Conservation (phyloP, 306 rosid species). For the Fagus sylvatica region DNA sequence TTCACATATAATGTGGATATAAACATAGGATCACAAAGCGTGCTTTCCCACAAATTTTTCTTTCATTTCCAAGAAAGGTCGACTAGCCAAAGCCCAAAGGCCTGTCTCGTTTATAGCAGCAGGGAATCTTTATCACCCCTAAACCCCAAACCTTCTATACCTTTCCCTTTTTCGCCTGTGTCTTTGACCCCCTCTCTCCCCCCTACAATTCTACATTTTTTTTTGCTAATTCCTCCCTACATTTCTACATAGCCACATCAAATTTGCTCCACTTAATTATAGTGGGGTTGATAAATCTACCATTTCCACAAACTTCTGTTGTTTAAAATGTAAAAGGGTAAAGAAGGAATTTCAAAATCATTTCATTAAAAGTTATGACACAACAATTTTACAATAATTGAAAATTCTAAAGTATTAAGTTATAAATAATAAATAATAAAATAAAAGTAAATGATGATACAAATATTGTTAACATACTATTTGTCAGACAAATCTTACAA, state of each 20-base stretch:
- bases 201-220: not conserved
- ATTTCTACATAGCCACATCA: too few species aligned
- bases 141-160: not conserved
- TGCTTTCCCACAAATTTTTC: slow-evolving; percentile 56
- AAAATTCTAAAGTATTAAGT: too few species aligned
- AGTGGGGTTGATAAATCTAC: too few species aligned
- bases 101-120: slow-evolving; percentile 58
- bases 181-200: not conserved
- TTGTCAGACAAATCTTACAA: not conserved
- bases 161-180: not conserved
- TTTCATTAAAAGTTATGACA: too few species aligned
- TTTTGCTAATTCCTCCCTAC: too few species aligned
- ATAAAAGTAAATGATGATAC: too few species aligned
- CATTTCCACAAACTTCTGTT: too few species aligned
- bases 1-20: not conserved
- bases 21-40: slow-evolving; percentile 65
- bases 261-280: too few species aligned
- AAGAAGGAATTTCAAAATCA: too few species aligned
- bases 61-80: slow-evolving; percentile 92
- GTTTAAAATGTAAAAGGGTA: too few species aligned
- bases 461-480: not conserved
- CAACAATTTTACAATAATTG: too few species aligned
- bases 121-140: slow-evolving; percentile 57
- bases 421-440: too few species aligned
- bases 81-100: slow-evolving; percentile 40